Conservation (phyloP, 2,329 filamentous ascomycete species). For the Colletotrichum endophyticum region DNA sequence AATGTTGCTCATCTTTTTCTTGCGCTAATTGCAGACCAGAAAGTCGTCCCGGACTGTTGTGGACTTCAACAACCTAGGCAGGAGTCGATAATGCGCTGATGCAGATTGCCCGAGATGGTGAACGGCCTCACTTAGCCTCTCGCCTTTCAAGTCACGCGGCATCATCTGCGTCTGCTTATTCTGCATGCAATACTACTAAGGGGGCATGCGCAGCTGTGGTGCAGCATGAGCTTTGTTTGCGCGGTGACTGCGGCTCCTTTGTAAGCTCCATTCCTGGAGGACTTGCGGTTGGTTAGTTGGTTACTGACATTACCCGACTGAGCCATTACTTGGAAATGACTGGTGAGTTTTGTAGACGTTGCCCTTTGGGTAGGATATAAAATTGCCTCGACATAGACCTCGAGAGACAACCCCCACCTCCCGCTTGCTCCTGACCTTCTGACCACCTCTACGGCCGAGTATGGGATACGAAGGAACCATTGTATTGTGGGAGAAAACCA, state of each 20-base stretch:
- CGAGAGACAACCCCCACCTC: too few relatives aligned
- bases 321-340: accelerated
- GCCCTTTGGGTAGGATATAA: accelerated
- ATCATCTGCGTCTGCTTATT: background rate
- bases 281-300: accelerated
- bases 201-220: background rate
- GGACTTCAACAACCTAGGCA: background rate
- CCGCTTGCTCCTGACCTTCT: background rate
- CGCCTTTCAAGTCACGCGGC: background rate
- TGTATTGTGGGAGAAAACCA: too few relatives aligned
- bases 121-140: background rate
- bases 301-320: background rate
- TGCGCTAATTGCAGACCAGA: background rate
- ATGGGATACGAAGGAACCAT: too few relatives aligned
- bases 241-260: accelerated
- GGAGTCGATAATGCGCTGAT: background rate
- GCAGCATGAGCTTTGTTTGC: background rate
- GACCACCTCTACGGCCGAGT: too few relatives aligned
- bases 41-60: background rate
- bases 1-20: accelerated
- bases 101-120: accelerated
- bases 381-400: background rate
- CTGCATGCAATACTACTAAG: background rate
- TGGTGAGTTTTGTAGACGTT: background rate
- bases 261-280: background rate